Evolutionary conservation across 2,329 filamentous ascomycete species (phyloP), one percentile per base, ranked within the genome.

Genomic region (Penicillium brevicompactum): DNA sequence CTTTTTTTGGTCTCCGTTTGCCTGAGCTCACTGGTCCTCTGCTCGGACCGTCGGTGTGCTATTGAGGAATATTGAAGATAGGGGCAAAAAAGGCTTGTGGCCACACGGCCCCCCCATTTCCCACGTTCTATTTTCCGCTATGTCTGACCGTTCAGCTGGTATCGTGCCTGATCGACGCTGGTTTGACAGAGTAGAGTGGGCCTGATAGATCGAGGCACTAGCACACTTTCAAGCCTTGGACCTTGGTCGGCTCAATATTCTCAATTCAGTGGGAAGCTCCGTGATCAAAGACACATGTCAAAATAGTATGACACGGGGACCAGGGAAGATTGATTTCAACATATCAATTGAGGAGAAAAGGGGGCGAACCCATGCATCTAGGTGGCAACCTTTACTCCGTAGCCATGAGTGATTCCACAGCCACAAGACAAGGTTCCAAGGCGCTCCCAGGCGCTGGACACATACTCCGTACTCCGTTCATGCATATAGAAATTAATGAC

Each of bases 161-260:
- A 31, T 16, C 49, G 53, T 60, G 40, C 49, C 61, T 65, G 61
- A 65, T 65, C 62, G 59, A 62, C 62, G 49, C 51, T 40, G 32
- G 40, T 55, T 58, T 62, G 61, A 64, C 61, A 57, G 52, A 42
- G 34, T 37, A 37, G 47, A 46, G 58, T 61, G 62, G 58, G 37
- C 51, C 52, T 38, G 47, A 41, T 37, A 58, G 47, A 55, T 52
- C 49, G 30, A 59, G 31, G 21, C 34, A 46, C 41, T 43, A 55
- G 48, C 18, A 24, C 49, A 22, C 43, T 38, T 34, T 14, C 11
- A 50, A 51, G 46, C 45, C 31, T 55, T 52, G 49, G 47, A 55
- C 51, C 58, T n/a, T 45, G 13, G 13, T 49, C 49, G 49, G 45
- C 24, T 24, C 16, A 24, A 49, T 22, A 42, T 18, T 46, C 43